Base-by-base conservation (phyloP, 108 stramenopile species). In the Stephanodiscus triporus region DNA sequence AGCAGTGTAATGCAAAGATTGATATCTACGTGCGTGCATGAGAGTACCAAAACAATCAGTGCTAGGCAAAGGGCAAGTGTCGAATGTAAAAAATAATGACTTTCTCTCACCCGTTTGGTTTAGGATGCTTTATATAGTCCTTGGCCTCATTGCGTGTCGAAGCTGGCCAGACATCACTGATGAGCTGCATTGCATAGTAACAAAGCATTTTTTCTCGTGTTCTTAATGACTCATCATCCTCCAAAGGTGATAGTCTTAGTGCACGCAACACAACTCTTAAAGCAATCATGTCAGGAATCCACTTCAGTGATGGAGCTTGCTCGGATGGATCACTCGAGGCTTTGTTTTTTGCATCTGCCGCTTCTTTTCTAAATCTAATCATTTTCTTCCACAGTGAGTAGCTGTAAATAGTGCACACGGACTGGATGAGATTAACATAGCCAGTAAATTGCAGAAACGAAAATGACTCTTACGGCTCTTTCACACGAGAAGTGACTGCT, bases 1-100 rank as follows among this genome's bases (percentile, higher is more conserved):
- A 9, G 91, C 89, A 19, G 95, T 96, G 70, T 93, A 89, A 83
- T 97, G 97, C 27, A 97, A 73, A 58, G 88, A 88, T 63, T 92
- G 97, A 76, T 97, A 97, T 20, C 58, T 59, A 14, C 38, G 37
- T 23, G 16, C 55, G 14, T 9, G 26, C 9, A 29, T 37, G 14
- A 9, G 17, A 9, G 29, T 38, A 59, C 14, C 19, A 56, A 56
- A 59, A 19, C 29, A 59, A 16, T 27, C 26, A 59, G 58, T n/a
- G 37, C 17, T 37, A 37, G 2, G 19, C 34, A 37, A 37, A 30
- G 27, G 56, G 34, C 30, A 38, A 19, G 34, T 0, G 19, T 20
- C n/a, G 14, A 27, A 57, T 26, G 56, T 2, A 30, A 13, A 20
- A 6, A 59, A 30, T 2, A 24, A 20, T 1, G 19, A 51, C 51